Base-by-base conservation (phyloP, 2,329 filamentous ascomycete species). In the Fusarium sp. region DNA sequence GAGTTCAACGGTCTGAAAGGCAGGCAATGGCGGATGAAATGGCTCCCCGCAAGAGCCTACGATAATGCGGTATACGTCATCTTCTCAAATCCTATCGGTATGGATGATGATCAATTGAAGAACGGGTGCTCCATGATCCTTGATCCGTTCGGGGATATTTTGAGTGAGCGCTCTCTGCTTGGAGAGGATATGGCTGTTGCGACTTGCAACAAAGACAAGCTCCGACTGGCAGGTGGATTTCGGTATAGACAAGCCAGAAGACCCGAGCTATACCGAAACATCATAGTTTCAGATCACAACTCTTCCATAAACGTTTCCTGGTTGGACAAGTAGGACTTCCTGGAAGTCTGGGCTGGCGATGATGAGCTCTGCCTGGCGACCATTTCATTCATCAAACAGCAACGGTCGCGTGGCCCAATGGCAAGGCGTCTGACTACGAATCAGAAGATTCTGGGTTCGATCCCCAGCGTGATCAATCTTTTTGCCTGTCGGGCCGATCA, bases 391-490 rank as follows among this genome's bases (percentile, higher is more conserved):
- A 48, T 47, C 11, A 28, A 26, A 4, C 12, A 13, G 7, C 18
- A 3, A 35, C 7, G 71, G 71, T 74, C 67, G 67, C 75, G 75
- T 77, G 75, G 75, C 75, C 75, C 73, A 78, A 78, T 78, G 77
- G 77, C 77, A 79, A 77, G 77, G 77, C 77, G 77, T 79, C 77
- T 79, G 77, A 78, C 77, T 79, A 79, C 77, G 77, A 79, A 79
- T 79, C 77, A 79, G 77, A 76, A 79, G 77, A 79, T 79, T 75
- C 71, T 77, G 75, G 77, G 77, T 79, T 79, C 77, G 77, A 79
- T 71, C 77, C 77, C 77, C 61, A 62, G 59, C 72, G 69, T 72
- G 71, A 72, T 74, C 71, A 74, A 20, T 24, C 20, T 65, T 67
- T 66, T 66, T 39, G 13, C 15, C 2, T 18, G 7, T 22, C 18